These are phyloP conservation scores for Dothideomycetidae sp. DNA, from an alignment of 2,329 filamentous ascomycete genomes.

Conservation along the genomic window DNA sequence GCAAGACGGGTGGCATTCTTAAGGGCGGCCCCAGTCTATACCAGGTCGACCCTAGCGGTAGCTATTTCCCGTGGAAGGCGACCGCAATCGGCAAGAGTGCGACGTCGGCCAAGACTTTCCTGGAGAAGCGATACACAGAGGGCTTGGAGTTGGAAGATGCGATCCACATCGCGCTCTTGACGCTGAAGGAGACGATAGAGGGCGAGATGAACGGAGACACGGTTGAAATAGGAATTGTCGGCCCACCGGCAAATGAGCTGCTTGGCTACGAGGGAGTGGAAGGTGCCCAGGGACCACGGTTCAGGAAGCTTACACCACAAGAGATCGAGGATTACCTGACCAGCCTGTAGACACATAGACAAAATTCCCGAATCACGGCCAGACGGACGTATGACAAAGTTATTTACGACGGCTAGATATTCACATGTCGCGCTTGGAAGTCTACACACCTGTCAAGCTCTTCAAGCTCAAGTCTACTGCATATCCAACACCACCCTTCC, in stretches of 20 bases:
- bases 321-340: slow-evolving; percentile 99
- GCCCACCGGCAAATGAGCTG: slow-evolving; percentile 82
- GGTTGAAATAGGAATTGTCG: slow-evolving; percentile 96
- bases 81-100: slow-evolving; percentile 98
- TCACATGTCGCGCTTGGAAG: slow-evolving; percentile 1
- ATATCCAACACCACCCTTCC: slow-evolving; percentile 36
- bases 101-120: slow-evolving; percentile 94
- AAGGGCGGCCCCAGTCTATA: slow-evolving; percentile 97
- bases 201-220: slow-evolving; percentile 98
- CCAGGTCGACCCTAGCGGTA: slow-evolving; percentile 96
- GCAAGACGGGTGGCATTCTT: slow-evolving; percentile 87
- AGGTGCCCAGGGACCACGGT: slow-evolving; percentile 69
- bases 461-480: slow-evolving; percentile 7
- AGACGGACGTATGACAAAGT: not conserved
- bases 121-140: slow-evolving; percentile 98
- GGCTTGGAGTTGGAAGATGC: slow-evolving; percentile 94
- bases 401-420: not conserved
- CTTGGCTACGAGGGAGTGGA: slow-evolving; percentile 84
- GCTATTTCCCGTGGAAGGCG: slow-evolving; percentile 98
- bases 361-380: not conserved
- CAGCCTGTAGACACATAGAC: slow-evolving; percentile 56
- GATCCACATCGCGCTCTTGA: slow-evolving; percentile 93
- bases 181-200: slow-evolving; percentile 97
- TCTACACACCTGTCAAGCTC: too few species aligned
- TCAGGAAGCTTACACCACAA: slow-evolving; percentile 88